Evolutionary conservation across 2,329 filamentous ascomycete genomes (phyloP), one percentile per base, ranked within the genome.

Genomic region (Hymenoscyphus infarciens): DNA sequence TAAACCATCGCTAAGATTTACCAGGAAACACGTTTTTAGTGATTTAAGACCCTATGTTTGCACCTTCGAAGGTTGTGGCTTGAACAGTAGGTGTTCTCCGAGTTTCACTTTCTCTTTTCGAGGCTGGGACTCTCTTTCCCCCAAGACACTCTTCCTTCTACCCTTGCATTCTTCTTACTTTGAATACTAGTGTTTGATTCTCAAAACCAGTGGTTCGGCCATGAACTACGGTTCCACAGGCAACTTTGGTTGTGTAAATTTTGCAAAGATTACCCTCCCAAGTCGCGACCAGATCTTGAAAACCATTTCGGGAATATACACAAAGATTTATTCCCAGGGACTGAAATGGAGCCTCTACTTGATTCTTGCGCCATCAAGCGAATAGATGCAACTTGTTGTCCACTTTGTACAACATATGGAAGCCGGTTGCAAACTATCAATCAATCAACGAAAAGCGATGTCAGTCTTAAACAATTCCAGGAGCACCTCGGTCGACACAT

Each of bases 21-120:
- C 13, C 38, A 70, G 71, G 39, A 60, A 61, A 8, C 71, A 74
- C 57, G 67, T 72, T 6, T 68, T 69, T 16, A 53, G 67, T 6
- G 75, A 76, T 54, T 63, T 76, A 2, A 72, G 70, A 61, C 69
- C 74, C 11, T 76, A 75, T 55, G 69, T 76, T 0, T 76, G 75
- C 64, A 76, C 75, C 6, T 71, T 72, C 42, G 64, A 71, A 45
- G 67, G 68, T 29, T 76, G 74, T 29, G 63, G 71, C 1, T 38
- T 70, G 19, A 64, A 63, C 25, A 66, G 33, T 35, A 13, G 33
- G 33, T 35, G 33, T 11, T 7, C 33, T 3, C 33, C 3, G 3
- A 8, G 10, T 35, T 35, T 35, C 10, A 27, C 13, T 13, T 35
- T 35, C 33, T 15, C 13, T 11, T 7, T 35, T 35, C 4, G 33